Evolutionary conservation across 495 filamentous ascomycete species (phyloP), one percentile per base, ranked within the genome.

Genomic region (Neurospora sp.): DNA sequence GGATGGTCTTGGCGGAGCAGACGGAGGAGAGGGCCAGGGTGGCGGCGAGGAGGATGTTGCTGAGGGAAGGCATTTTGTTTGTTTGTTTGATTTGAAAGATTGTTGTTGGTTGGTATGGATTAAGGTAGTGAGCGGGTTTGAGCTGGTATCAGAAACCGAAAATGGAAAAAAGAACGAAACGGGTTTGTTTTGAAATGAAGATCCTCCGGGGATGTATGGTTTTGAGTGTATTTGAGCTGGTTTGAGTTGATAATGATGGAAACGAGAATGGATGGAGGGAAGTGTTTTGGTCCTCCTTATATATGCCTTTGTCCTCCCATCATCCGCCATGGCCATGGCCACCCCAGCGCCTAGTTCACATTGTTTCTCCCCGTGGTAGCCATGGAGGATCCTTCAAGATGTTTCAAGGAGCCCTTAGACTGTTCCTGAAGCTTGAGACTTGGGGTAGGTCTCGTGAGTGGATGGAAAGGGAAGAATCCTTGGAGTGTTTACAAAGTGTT

Each of bases 1-100:
- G 72, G 54, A 79, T 76, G 44, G 48, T 79, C 38, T 48, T 77
- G 35, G 75, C 73, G 35, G 77, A 77, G 12, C 27, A 27, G 18
- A 40, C 69, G 70, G 78, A 78, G 35, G 79, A 76, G 12, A 44
- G 14, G 11, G 73, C 75, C 35, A 78, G 71, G 31, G 71, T 70
- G 27, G 74, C 72, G 27, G 44, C 42, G 12, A 78, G 27, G 62
- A 79, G 39, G 70, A 76, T 38, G 31, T 41, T 75, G 69, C 35
- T 71, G 69, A 77, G 70, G 35, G 69, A 39, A 41, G 46, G 59
- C 72, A 74, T 77, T 9, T 66, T 66, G 54, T 14, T 59, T 59
- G 27, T 8, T 59, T 12, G 11, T 27, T 31, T 62, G 27, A 16
- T 66, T 27, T 23, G 54, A 62, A 16, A 62, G 54, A 62, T 16